These are phyloP conservation scores for Triglochin maritima DNA, from an alignment of 106 monocot species.

Conservation along the genomic window DNA sequence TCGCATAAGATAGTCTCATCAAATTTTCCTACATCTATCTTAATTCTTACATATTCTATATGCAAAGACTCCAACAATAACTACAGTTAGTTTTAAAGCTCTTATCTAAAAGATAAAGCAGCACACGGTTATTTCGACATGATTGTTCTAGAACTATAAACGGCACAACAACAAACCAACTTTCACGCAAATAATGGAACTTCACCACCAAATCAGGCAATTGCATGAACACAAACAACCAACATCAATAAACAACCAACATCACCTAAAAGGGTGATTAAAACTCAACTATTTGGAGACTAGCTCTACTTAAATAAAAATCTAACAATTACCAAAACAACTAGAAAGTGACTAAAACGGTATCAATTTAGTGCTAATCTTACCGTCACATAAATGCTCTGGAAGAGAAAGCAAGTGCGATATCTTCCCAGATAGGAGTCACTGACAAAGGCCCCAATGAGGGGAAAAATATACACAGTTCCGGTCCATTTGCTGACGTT, in stretches of 20 bases:
- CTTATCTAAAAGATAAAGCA: too few species aligned
- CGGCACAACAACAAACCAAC: too few species aligned
- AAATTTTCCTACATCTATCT: too few species aligned
- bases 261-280: neutral
- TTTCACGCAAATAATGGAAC: neutral
- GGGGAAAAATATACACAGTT: conserved; percentile 79
- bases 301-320: too few species aligned
- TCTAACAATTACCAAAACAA: too few species aligned
- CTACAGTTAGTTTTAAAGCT: too few species aligned
- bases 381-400: conserved; percentile 64
- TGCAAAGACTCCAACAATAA: too few species aligned
- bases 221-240: neutral
- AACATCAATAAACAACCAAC: neutral
- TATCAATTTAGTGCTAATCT: conserved; percentile 12
- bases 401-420: conserved; percentile 74
- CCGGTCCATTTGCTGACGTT: conserved; percentile 92
- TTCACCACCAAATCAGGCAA: neutral
- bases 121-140: too few species aligned
- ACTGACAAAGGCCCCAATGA: conserved; percentile 77
- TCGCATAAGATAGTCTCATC: too few species aligned
- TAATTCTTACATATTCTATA: too few species aligned
- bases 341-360: neutral
- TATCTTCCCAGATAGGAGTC: conserved; percentile 93
- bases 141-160: too few species aligned
- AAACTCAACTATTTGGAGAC: too few species aligned